Conservation (phyloP, 108 stramenopile genomes). For the Fragilaria radians region DNA sequence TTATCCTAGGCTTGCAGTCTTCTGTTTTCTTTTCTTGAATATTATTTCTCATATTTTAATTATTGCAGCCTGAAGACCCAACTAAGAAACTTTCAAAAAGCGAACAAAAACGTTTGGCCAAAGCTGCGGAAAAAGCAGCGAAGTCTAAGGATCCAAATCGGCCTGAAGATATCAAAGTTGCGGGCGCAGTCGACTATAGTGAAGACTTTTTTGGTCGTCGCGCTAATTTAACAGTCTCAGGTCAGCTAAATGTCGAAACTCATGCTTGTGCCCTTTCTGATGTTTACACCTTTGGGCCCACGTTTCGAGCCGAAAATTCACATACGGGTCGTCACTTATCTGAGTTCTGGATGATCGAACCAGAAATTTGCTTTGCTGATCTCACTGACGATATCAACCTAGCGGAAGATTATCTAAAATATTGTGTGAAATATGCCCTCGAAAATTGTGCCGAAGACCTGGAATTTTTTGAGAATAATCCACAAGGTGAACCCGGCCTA, state of each 20-base stretch:
- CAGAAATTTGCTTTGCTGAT: constrained; percentile 86
- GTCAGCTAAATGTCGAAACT: constrained; percentile 92
- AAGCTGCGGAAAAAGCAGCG: constrained; percentile 6
- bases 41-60: neutral
- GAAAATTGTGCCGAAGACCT: constrained; percentile 83
- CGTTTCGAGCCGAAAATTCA: constrained; percentile 93
- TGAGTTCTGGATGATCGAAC: constrained; percentile 96
- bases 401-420: constrained; percentile 94
- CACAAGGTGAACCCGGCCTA: constrained; percentile 57
- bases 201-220: constrained; percentile 76
- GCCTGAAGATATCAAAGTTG: constrained; percentile 39
- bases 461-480: constrained; percentile 77
- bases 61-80: constrained; percentile 10
- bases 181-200: constrained; percentile 54
- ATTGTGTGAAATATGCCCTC: constrained; percentile 80
- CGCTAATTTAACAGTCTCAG: constrained; percentile 82
- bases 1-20: neutral
- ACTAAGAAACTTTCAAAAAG: constrained; percentile 24
- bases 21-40: neutral
- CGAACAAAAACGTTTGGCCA: constrained; percentile 29
- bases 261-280: constrained; percentile 84
- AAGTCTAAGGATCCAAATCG: constrained; percentile 23
- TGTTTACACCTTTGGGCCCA: constrained; percentile 94
- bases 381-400: constrained; percentile 79
- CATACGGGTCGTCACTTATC: constrained; percentile 92